Base-by-base conservation (phyloP, 345 rosid species). In the Eucalyptus pauciflora region DNA sequence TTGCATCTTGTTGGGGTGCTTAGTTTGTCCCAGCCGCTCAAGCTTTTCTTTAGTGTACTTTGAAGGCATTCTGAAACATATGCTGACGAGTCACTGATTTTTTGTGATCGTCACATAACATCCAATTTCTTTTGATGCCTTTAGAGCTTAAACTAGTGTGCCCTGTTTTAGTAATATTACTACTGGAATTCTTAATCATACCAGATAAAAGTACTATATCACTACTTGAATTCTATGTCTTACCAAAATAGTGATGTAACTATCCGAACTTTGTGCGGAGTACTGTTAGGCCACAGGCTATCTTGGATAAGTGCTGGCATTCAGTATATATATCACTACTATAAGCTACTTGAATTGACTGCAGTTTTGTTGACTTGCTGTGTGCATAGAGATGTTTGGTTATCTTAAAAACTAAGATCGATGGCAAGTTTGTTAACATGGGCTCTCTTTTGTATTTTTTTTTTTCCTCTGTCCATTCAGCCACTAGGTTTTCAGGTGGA, bases 401-500 rank as follows among this genome's bases (percentile, higher is more conserved):
- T 14, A 86, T 86, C 87, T 86, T 50, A 29, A 50, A 50, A 50
- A 48, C 58, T 29, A 86, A 52, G 60, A 86, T 52, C 24, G 2
- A 51, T 86, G 33, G 58, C 31, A 15, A 50, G 24, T 86, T 86
- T 86, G 27, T 86, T 86, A 52, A 86, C 87, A 46, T 3, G 58
- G 14, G 37, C 43, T 52, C 52, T 50, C 60, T 50, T 86, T 52
- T 50, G 9, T 62, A 33, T 33, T 24, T 43, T 50, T 58, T 64
- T 64, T 64, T 62, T 31, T 13, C 14, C 22, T 87, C 48, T 58
- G 24, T 46, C 64, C 50, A 17, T 89, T 90, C 94, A 97, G 99
- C 99, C 99, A 80, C 89, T 96, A 91, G 99, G 99, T 89, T 97
- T 97, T 91, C 95, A 93, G 92, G 94, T 97, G 86, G 99, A 96